These are phyloP conservation scores for Gentiana macrophylla DNA, from an alignment of 257 asterid genomes.

Conservation along the genomic window DNA sequence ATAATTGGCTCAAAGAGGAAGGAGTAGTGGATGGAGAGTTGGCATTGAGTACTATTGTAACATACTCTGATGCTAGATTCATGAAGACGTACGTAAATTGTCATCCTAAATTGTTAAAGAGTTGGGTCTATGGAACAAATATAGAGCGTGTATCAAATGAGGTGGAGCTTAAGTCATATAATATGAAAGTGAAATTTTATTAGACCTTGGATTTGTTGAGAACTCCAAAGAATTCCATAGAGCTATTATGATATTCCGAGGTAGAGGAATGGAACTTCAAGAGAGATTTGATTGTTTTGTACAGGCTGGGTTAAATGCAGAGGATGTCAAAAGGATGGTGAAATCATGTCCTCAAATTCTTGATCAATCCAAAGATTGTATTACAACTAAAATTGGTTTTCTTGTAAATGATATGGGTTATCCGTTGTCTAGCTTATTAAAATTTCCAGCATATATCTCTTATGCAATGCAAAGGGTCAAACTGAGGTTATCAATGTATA, in stretches of 20 bases:
- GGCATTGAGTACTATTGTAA: no score
- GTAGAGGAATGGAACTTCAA: constrained; percentile 54
- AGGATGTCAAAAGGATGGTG: constrained; percentile 37
- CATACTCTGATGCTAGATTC: no score
- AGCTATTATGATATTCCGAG: constrained; percentile 44
- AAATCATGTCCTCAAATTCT: constrained; percentile 43
- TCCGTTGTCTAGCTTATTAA: constrained; percentile 28
- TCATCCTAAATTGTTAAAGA: constrained; percentile 14
- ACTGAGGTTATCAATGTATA: constrained; percentile 42
- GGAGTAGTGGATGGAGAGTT: no score
- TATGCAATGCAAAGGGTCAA: constrained; percentile 41
- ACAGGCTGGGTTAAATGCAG: constrained; percentile 33
- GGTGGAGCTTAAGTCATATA: constrained; percentile 13
- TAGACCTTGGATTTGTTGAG: constrained; percentile 46
- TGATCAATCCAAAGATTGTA: constrained; percentile 41
- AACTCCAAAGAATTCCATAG: constrained; percentile 39
- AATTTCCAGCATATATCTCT: constrained; percentile 32
- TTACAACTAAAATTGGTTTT: constrained; percentile 36
- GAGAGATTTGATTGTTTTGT: constrained; percentile 60
- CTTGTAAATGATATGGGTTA: constrained; percentile 41
- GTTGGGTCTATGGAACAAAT: constrained; percentile 38
- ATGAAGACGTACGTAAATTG: no score
- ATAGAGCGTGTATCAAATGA: constrained; percentile 17
- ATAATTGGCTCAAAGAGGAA: no score
- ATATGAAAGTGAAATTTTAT: constrained; percentile 44